A percentile compares a stretch with the other conserved stretches of the same genome.
These are phyloP conservation scores for Globisporangium takayamanum DNA, from an alignment of 352 stramenopile species.

Conservation along the genomic window DNA sequence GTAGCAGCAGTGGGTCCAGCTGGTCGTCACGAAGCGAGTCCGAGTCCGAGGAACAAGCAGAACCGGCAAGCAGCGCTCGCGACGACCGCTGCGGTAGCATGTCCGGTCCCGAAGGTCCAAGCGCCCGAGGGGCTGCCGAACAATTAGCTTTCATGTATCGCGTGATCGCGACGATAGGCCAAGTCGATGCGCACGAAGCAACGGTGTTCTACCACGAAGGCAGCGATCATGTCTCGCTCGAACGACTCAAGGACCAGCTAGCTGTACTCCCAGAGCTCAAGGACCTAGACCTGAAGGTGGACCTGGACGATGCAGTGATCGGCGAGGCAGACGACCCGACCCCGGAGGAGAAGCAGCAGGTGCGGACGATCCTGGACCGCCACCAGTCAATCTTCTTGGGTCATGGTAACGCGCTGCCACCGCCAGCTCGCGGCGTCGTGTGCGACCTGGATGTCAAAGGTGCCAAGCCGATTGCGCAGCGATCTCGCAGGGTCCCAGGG, in stretches of 20 bases:
- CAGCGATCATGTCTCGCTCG: background rate
- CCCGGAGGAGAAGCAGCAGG: background rate
- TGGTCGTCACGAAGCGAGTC: too few species aligned
- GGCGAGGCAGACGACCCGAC: background rate
- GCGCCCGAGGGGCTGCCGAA: too few species aligned
- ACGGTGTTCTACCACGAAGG: conserved; percentile 7
- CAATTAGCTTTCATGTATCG: too few species aligned
- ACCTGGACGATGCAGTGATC: background rate
- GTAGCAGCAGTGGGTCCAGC: too few species aligned
- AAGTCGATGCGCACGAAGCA: too few species aligned
- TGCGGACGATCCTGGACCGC: too few species aligned
- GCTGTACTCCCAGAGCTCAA: background rate
- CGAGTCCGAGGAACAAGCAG: too few species aligned
- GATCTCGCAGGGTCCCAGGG: background rate
- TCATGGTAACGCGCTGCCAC: background rate
- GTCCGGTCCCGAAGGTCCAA: too few species aligned
- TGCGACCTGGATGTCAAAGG: conserved; percentile 3
- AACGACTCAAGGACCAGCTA: background rate
- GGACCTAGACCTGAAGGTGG: background rate
- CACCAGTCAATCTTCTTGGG: too few species aligned
- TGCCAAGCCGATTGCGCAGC: background rate
- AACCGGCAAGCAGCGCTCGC: too few species aligned
- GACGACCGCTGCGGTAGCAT: too few species aligned
- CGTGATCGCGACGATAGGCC: too few species aligned
- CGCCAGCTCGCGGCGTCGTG: background rate